Conservation (phyloP, 768 basidiomycete species). For the Phaffia tasmanica region DNA sequence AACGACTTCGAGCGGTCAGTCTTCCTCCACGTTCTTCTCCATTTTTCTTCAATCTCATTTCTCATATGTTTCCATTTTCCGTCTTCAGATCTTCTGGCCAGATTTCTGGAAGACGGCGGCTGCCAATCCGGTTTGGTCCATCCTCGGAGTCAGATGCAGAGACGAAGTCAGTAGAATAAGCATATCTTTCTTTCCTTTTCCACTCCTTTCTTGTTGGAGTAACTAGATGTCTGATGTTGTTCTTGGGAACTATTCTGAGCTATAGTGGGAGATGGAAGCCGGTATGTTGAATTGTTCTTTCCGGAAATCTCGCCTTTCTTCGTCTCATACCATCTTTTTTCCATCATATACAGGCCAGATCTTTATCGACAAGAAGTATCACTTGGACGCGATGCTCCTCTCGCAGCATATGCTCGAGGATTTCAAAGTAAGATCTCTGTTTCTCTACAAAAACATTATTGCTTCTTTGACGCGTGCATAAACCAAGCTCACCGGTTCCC, state of each 20-base stretch:
- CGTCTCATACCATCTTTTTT: too few species aligned
- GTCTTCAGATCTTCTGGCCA: neutral
- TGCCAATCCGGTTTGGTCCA: constrained; percentile 36
- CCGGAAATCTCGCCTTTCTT: too few species aligned
- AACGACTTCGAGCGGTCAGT: constrained; percentile 35
- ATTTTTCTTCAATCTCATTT: too few species aligned
- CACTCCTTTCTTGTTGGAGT: neutral
- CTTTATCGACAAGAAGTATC: constrained; percentile 40
- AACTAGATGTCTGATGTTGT: neutral
- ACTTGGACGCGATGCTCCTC: constrained; percentile 38
- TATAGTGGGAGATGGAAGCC: constrained; percentile 44
- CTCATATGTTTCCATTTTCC: too few species aligned
- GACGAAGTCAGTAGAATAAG: neutral
- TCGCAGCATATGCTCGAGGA: constrained; percentile 36
- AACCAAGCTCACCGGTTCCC: neutral
- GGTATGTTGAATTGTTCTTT: constrained; percentile 18
- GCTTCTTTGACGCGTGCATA: neutral
- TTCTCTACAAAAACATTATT: constrained; percentile 36
- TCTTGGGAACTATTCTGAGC: constrained; percentile 28
- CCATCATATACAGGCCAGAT: constrained; percentile 34
- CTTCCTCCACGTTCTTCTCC: constrained; percentile 23
- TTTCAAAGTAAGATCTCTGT: constrained; percentile 38
- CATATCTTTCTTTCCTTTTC: too few species aligned
- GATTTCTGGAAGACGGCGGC: constrained; percentile 42
- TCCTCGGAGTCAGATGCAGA: constrained; percentile 40